phyloP scores from a whole-genome alignment of 2,329 filamentous ascomycete genomes.

The Cladosporium sp. region DNA sequence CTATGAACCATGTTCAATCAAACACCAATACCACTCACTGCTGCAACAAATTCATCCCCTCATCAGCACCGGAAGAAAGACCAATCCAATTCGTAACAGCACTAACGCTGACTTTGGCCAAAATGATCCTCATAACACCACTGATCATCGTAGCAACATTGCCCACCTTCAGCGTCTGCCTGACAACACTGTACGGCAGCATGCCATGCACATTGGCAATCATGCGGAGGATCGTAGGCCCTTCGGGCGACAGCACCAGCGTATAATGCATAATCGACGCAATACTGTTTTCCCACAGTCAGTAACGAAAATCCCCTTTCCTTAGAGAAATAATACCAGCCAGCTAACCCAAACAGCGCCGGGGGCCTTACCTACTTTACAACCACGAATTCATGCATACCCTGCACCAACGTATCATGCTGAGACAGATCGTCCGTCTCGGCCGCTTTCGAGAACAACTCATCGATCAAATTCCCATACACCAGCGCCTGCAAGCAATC shows the following conservation, averaged over 20 bases:
- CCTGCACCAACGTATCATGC: constrained; percentile 58
- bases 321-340: not conserved
- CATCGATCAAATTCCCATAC: constrained; percentile 63
- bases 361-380: constrained; percentile 54
- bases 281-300: constrained; percentile 49
- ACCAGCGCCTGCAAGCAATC: constrained; percentile 62
- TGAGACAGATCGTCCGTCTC: constrained; percentile 59
- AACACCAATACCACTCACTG: constrained; percentile 33
- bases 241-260: constrained; percentile 68
- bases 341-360: no score
- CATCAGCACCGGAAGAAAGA: constrained; percentile 63
- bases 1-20: not conserved
- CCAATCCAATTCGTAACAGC: constrained; percentile 76
- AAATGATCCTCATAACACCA: constrained; percentile 64
- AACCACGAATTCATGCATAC: constrained; percentile 62
- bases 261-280: constrained; percentile 71
- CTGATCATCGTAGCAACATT: constrained; percentile 80
- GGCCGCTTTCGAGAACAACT: constrained; percentile 57
- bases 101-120: constrained; percentile 72
- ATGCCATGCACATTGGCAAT: constrained; percentile 65
- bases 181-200: constrained; percentile 65
- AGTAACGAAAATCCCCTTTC: not conserved
- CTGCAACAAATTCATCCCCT: constrained; percentile 77
- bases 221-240: constrained; percentile 67
- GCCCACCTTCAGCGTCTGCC: constrained; percentile 68